Evolutionary conservation across 2,329 filamentous ascomycete genomes (phyloP).

Genomic region (Neofusicoccum laricinum): DNA sequence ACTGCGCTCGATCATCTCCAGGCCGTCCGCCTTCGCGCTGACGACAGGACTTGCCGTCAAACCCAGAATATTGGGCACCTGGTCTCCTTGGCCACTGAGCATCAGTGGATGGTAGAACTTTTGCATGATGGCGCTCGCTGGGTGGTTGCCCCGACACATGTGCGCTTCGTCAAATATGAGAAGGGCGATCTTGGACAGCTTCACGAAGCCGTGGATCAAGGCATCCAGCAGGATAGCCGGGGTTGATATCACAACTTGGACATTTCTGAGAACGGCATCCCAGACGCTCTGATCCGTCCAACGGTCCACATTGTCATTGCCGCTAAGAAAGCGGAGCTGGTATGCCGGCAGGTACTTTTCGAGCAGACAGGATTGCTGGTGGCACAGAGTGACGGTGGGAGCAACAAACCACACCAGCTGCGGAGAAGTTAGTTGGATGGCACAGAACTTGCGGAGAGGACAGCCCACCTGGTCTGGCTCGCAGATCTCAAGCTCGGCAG

Average conservation of each 20-base stretch:
- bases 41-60: slow-evolving; percentile 78
- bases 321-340: slow-evolving; percentile 62
- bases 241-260: slow-evolving; percentile 74
- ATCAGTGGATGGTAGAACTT: slow-evolving; percentile 63
- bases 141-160: slow-evolving; percentile 63
- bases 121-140: slow-evolving; percentile 69
- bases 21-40: slow-evolving; percentile 52
- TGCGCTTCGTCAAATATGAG: slow-evolving; percentile 88
- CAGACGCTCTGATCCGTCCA: slow-evolving; percentile 69
- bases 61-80: slow-evolving; percentile 68
- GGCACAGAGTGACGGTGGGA: slow-evolving; percentile 44
- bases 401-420: slow-evolving; percentile 48
- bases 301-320: slow-evolving; percentile 66
- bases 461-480: slow-evolving; percentile 33
- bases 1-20: slow-evolving; percentile 65
- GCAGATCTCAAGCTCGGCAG: slow-evolving; percentile 40
- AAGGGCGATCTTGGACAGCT: slow-evolving; percentile 60
- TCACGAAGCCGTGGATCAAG: slow-evolving; percentile 70
- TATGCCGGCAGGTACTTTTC: slow-evolving; percentile 43
- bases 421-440: neutral
- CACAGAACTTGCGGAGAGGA: neutral
- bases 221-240: slow-evolving; percentile 73
- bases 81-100: slow-evolving; percentile 23
- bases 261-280: slow-evolving; percentile 62
- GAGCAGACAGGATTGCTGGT: slow-evolving; percentile 42